Conservation (phyloP, 805 yeast genomes). For the Priceomyces fermenticarens region DNA sequence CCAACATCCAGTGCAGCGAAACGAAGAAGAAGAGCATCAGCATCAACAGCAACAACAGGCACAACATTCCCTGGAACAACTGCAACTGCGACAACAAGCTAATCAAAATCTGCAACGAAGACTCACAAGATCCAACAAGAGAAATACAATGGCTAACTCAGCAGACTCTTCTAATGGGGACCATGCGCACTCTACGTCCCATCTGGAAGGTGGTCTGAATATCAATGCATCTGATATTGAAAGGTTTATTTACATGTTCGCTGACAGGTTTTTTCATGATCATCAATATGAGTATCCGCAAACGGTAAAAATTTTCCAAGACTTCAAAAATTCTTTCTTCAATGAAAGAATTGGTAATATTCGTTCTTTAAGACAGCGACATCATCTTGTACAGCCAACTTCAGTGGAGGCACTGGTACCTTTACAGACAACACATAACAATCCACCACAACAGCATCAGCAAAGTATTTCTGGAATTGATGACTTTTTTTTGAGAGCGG, state of each 20-base stretch:
- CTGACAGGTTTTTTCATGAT: slow-evolving; percentile 40
- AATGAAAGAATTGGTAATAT: slow-evolving; percentile 39
- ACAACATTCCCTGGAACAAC: slow-evolving; percentile 7
- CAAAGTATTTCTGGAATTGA: slow-evolving; percentile 17
- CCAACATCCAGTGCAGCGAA: slow-evolving; percentile 7
- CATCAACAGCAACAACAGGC: slow-evolving; percentile 8
- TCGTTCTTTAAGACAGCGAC: slow-evolving; percentile 18
- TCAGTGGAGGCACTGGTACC: slow-evolving; percentile 7
- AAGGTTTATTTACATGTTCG: slow-evolving; percentile 38
- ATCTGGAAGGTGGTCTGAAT: slow-evolving; percentile 6
- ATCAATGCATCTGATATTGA: slow-evolving; percentile 34
- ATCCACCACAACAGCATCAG: slow-evolving; percentile 7
- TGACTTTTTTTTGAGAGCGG: slow-evolving; percentile 21
- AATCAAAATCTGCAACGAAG: slow-evolving; percentile 8
- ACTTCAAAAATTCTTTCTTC: slow-evolving; percentile 39
- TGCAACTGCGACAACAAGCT: slow-evolving; percentile 8
- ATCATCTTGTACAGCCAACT: slow-evolving; percentile 7
- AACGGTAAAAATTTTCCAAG: slow-evolving; percentile 40
- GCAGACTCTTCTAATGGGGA: slow-evolving; percentile 1
- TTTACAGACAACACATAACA: slow-evolving; percentile 7
- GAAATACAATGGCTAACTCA: slow-evolving; percentile 3
- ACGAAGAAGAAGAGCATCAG: slow-evolving; percentile 8
- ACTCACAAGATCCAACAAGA: slow-evolving; percentile 6
- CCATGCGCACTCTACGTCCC: slow-evolving; percentile 3
- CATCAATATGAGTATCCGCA: slow-evolving; percentile 42